phyloP scores from a whole-genome alignment of 108 stramenopile species.

The Skeletonema potamos region DNA sequence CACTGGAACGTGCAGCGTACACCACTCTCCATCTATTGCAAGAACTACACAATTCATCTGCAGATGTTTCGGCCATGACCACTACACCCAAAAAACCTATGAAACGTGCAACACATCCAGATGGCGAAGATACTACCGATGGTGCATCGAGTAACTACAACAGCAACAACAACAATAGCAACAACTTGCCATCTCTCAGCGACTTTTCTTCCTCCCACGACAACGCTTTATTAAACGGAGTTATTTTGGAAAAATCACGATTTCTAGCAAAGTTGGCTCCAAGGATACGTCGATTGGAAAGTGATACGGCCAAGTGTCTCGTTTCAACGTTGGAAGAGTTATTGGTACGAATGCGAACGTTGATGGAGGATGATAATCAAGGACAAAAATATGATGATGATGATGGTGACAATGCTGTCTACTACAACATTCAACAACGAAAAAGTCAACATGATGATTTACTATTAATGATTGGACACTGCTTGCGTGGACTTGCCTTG shows the following conservation, averaged over 20 bases:
- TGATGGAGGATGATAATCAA: constrained; percentile 16
- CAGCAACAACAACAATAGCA: constrained; percentile 20
- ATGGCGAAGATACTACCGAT: not conserved
- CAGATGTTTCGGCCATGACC: constrained; percentile 46
- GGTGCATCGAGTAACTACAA: constrained; percentile 14
- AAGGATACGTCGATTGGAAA: constrained; percentile 78
- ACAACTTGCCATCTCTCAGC: constrained; percentile 8
- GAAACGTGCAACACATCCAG: not conserved
- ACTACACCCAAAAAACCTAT: constrained; percentile 26
- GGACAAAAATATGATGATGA: no score
- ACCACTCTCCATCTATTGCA: constrained; percentile 63
- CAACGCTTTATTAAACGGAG: constrained; percentile 10
- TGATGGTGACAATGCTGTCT: constrained; percentile 6
- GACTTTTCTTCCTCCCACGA: not conserved
- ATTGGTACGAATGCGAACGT: constrained; percentile 49
- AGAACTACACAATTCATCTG: constrained; percentile 66
- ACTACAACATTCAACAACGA: constrained; percentile 12
- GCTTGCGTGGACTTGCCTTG: constrained; percentile 74
- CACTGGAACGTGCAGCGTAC: constrained; percentile 84
- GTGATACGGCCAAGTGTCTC: constrained; percentile 57
- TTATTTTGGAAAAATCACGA: constrained; percentile 67
- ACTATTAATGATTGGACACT: constrained; percentile 71
- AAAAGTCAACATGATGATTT: constrained; percentile 31
- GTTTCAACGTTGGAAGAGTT: constrained; percentile 58
- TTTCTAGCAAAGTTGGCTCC: constrained; percentile 84